phyloP scores from a whole-genome alignment of 2,329 filamentous ascomycete genomes.

The Trichocomaceae sp. region DNA sequence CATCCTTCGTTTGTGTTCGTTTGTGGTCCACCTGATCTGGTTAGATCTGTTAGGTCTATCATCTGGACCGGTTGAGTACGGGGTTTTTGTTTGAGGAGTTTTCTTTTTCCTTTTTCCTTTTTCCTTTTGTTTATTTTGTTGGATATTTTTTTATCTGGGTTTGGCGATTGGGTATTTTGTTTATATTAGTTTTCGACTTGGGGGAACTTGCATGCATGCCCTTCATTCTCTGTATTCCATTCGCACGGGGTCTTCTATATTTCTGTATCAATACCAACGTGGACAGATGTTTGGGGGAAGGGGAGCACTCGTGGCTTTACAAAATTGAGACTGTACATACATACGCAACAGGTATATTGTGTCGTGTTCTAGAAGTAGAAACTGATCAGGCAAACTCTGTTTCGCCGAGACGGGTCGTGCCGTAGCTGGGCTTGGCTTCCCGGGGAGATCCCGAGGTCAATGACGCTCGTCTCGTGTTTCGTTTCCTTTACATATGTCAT shows the following conservation, averaged over 20 bases:
- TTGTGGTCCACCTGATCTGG: neutral
- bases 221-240: neutral
- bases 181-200: neutral
- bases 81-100: neutral
- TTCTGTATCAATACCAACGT: neutral
- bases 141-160: neutral
- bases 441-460: no score
- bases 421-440: neutral
- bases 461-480: no score
- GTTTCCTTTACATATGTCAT: no score
- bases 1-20: neutral
- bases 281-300: neutral
- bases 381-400: neutral
- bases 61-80: neutral
- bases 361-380: no score
- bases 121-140: no score
- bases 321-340: neutral
- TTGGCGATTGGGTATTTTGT: neutral
- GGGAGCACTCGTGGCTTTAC: neutral
- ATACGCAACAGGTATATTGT: neutral
- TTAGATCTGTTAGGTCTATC: neutral
- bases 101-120: neutral
- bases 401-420: neutral
- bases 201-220: neutral
- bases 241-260: neutral